A percentile compares a stretch with the other conserved stretches of the same genome.
Evolutionary conservation across 768 basidiomycete genomes (phyloP).

Genomic region (Suillus brevipes): DNA sequence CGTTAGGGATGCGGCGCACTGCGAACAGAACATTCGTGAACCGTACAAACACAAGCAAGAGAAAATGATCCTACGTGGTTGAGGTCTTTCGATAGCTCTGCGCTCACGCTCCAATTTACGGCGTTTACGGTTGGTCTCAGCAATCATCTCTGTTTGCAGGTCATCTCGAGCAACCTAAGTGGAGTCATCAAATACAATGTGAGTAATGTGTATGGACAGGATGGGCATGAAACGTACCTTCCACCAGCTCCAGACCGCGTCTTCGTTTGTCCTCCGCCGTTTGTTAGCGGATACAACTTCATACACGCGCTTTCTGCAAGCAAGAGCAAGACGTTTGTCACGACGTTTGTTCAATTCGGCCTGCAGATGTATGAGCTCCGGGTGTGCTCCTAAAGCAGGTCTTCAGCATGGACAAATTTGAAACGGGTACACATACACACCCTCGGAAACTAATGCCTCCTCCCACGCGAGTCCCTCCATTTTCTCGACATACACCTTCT

Average conservation of each 20-base stretch:
- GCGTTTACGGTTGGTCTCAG: slow-evolving; percentile 85
- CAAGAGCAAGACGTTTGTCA: slow-evolving; percentile 80
- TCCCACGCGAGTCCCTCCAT: slow-evolving; percentile 92
- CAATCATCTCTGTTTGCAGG: slow-evolving; percentile 83
- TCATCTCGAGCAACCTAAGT: slow-evolving; percentile 71
- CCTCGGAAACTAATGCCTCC: slow-evolving; percentile 74
- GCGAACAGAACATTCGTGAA: slow-evolving; percentile 2
- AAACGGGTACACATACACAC: slow-evolving; percentile 43
- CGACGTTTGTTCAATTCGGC: slow-evolving; percentile 74
- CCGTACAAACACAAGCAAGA: slow-evolving; percentile 1
- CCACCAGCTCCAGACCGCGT: slow-evolving; percentile 90
- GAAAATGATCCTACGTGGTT: slow-evolving; percentile 53
- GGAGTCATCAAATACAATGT: background rate
- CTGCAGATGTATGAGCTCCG: slow-evolving; percentile 82
- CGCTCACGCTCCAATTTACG: slow-evolving; percentile 84
- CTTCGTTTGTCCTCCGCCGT: slow-evolving; percentile 68
- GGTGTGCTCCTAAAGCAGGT: slow-evolving; percentile 65
- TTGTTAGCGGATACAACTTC: slow-evolving; percentile 64
- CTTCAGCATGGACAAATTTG: slow-evolving; percentile 4
- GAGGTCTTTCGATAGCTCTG: slow-evolving; percentile 73
- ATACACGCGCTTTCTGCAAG: slow-evolving; percentile 68
- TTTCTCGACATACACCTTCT: slow-evolving; percentile 89
- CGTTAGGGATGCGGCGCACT: slow-evolving; percentile 65
- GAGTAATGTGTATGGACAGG: background rate
- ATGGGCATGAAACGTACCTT: slow-evolving; percentile 50